Conservation (phyloP, 2,329 filamentous ascomycete genomes). For the Fusarium miscanthi region DNA sequence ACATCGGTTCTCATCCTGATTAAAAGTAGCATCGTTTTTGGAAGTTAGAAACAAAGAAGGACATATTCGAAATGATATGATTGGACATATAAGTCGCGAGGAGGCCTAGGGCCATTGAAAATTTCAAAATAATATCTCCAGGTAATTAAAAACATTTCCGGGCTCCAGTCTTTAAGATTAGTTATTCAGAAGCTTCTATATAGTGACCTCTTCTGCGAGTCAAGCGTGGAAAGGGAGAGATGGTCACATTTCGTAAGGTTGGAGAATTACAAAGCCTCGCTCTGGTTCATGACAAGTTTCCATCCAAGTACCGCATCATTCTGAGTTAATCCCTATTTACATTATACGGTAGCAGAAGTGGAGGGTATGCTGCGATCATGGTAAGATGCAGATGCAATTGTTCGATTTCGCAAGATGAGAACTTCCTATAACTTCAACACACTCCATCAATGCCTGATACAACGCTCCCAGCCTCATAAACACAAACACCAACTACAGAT, state of each 20-base stretch:
- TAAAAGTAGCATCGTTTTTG: not conserved
- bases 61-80: not conserved
- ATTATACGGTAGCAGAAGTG: not conserved
- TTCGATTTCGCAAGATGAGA: not conserved
- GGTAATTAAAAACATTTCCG: not conserved
- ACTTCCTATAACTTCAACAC: not conserved
- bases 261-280: not conserved
- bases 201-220: too few species aligned
- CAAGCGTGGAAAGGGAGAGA: not conserved
- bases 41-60: not conserved
- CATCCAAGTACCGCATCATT: not conserved
- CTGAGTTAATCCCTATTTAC: too few species aligned
- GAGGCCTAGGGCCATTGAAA: not conserved
- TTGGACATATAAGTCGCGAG: not conserved
- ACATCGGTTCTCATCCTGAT: not conserved
- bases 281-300: not conserved
- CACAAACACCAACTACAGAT: not conserved
- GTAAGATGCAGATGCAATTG: not conserved
- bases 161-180: not conserved
- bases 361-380: not conserved
- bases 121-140: not conserved
- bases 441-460: not conserved
- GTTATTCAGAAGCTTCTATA: not conserved
- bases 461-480: not conserved
- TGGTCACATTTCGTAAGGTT: not conserved